A percentile compares a stretch with the other conserved stretches of the same genome.
phyloP scores from a whole-genome alignment of 345 rosid genomes.

The Eucalyptus leucophloia region DNA sequence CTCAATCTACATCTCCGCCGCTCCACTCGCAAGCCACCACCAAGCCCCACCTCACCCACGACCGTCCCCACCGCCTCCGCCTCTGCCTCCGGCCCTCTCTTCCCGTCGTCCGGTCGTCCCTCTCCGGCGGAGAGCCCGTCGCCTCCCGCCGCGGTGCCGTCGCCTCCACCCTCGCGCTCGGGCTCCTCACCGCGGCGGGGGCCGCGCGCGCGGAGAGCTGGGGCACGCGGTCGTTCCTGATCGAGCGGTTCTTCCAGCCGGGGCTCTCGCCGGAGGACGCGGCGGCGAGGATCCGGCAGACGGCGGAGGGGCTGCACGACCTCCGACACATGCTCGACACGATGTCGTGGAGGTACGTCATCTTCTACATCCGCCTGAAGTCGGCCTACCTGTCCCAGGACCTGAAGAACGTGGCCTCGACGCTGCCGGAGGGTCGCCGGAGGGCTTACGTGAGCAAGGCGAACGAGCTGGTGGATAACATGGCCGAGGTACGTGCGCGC shows the following conservation, averaged over 20 bases:
- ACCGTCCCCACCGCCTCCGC: neutral
- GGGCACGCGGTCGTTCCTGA: slow-evolving; percentile 67
- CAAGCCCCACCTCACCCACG: slow-evolving; percentile 2
- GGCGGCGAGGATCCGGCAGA: slow-evolving; percentile 77
- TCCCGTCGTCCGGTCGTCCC: slow-evolving; percentile 7
- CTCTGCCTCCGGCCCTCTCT: neutral
- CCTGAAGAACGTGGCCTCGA: slow-evolving; percentile 51
- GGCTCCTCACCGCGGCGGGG: neutral
- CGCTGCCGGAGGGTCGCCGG: slow-evolving; percentile 42
- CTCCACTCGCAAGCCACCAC: neutral
- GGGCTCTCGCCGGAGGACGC: slow-evolving; percentile 72
- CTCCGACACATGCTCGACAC: slow-evolving; percentile 77
- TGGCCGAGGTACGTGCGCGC: slow-evolving; percentile 44
- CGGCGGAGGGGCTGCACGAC: slow-evolving; percentile 73
- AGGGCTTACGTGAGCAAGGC: slow-evolving; percentile 58
- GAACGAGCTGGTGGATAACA: slow-evolving; percentile 60
- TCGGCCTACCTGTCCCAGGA: slow-evolving; percentile 73
- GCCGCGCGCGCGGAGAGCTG: slow-evolving; percentile 56
- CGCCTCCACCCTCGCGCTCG: slow-evolving; percentile 18
- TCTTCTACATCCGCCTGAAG: slow-evolving; percentile 67
- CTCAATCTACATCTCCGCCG: slow-evolving; percentile 23
- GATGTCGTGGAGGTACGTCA: slow-evolving; percentile 90
- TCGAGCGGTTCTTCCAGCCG: slow-evolving; percentile 60
- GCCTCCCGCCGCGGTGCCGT: slow-evolving; percentile 28
- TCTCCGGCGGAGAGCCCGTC: neutral